Base-by-base conservation (phyloP, 228 moss, liverwort and hornwort genomes). In the Sphagnum magellanicum region DNA sequence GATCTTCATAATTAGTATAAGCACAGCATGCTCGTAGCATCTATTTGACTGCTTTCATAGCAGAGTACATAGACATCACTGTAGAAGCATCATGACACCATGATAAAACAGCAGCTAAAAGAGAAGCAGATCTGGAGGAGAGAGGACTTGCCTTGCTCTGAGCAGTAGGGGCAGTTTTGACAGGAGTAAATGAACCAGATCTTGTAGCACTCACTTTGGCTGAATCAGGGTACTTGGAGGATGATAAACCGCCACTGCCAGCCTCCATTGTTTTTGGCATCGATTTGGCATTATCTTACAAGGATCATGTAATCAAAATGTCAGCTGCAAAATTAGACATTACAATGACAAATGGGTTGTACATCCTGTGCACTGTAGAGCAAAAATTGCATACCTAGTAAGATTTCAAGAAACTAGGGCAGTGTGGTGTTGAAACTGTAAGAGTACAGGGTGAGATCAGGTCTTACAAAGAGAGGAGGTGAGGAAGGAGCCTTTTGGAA, bases 401-500 rank as follows among this genome's bases (percentile, higher is more conserved):
- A 32, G 32, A 32, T 32, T 32, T 3, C 32, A 32, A 32, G 32
- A 32, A 32, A 32, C 32, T 32, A 32, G 32, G 32, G 32, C 32
- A 32, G 32, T 32, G 32, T 32, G 32, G 32, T 32, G 32, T 32
- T 32, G 32, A 32, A 32, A 32, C 32, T 32, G 32, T 32, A 32
- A 32, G 32, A 32, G 58, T 9, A 58, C 10, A 14, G 10, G 58
- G 58, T 58, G 58, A 58, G 58, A 58, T 58, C 58, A 10, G 8
- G 59, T 60, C 85, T 82, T 75, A 86, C 85, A 86, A 6, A 68
- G 66, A 47, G 81, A 74, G 49, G 81, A 70, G 63, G 82, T 66
- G 16, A 86, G 82, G 60, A 82, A 86, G 71, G 82, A 86, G 66
- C 82, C 82, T 73, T 86, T 82, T 16, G 85, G 79, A 74, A 86